Evolutionary conservation across 192 early-diverging fungal species (phyloP), one percentile per base, ranked within the genome.

Genomic region (Linnemannia zychae): DNA sequence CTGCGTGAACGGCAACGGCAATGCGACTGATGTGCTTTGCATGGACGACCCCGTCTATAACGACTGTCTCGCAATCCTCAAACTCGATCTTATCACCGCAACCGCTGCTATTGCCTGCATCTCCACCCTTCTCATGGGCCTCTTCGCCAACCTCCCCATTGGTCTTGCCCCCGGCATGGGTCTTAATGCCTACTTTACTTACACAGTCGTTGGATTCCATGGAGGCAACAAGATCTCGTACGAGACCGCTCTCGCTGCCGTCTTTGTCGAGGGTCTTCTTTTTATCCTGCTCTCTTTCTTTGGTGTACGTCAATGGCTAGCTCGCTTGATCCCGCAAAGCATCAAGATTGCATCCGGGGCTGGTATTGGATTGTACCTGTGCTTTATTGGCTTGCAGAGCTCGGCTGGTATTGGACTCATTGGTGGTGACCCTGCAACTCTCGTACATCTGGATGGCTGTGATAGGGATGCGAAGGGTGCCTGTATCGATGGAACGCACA

Each of bases 141-240:
- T 90, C 18, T 82, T 94, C 37, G 93, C 95, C 20, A 96, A 96
- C 75, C 84, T 95, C 77, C 95, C 95, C 0, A 87, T 96, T 75
- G 94, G 93, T n/a, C 77, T 96, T 74, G 95, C 95, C 0, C 95
- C 95, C 9, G 95, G 95, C 74, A 92, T 96, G 93, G 95, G 95
- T 24, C 82, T 96, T 20, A 96, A 93, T 66, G 94, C 95, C 28
- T 96, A 95, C 70, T 95, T 96, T 82, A 91, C 95, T 11, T 96
- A 95, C 73, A 95, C 93, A 0, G 94, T 96, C 16, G 94, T 96
- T 33, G 95, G 95, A 11, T 94, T 89, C 84, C 94, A 94, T 71
- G 95, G 95, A 5, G 88, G 90, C 20, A 93, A 92, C 49, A 95
- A 94, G 66, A 91, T 95, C n/a, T 72, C 89, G 7, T 95, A 94